Conservation (phyloP, 345 rosid genomes). For the Cardamine occulta region DNA sequence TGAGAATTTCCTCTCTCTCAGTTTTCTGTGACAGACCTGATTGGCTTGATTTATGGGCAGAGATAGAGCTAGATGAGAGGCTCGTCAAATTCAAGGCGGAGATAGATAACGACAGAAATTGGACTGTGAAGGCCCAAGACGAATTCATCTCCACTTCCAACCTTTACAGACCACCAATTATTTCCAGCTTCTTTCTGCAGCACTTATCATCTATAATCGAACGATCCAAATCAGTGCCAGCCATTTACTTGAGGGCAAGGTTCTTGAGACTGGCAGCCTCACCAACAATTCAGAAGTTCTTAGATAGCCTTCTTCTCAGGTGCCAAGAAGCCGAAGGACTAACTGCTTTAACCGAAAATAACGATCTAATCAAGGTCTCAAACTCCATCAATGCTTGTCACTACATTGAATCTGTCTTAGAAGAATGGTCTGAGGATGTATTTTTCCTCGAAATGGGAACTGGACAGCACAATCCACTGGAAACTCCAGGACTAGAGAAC, state of each 20-base stretch:
- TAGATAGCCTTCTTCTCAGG: conserved; percentile 68
- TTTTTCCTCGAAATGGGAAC: conserved; percentile 80
- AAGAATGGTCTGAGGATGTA: conserved; percentile 86
- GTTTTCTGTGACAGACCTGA: conserved; percentile 89
- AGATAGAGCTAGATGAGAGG: conserved; percentile 69
- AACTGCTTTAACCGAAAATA: conserved; percentile 83
- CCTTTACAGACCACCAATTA: conserved; percentile 66
- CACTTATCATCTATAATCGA: conserved; percentile 65
- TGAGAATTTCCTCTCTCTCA: conserved; percentile 76
- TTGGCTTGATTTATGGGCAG: conserved; percentile 95
- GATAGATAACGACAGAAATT: conserved; percentile 64
- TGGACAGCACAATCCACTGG: conserved; percentile 49
- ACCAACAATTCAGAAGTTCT: conserved; percentile 60
- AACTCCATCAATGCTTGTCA: conserved; percentile 70
- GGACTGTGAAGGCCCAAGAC: conserved; percentile 73
- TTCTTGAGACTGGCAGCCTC: conserved; percentile 72
- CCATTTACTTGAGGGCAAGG: conserved; percentile 61
- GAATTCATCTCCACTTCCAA: conserved; percentile 61
- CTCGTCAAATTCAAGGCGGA: conserved; percentile 65
- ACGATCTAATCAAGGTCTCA: conserved; percentile 77
- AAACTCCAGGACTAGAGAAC: conserved; percentile 37
- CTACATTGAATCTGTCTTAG: conserved; percentile 68
- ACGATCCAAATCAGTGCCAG: conserved; percentile 71
- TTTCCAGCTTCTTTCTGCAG: conserved; percentile 60
- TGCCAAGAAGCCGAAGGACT: conserved; percentile 97